Evolutionary conservation across 2,329 filamentous ascomycete species (phyloP).

Genomic region (Bipolaris bicolor): DNA sequence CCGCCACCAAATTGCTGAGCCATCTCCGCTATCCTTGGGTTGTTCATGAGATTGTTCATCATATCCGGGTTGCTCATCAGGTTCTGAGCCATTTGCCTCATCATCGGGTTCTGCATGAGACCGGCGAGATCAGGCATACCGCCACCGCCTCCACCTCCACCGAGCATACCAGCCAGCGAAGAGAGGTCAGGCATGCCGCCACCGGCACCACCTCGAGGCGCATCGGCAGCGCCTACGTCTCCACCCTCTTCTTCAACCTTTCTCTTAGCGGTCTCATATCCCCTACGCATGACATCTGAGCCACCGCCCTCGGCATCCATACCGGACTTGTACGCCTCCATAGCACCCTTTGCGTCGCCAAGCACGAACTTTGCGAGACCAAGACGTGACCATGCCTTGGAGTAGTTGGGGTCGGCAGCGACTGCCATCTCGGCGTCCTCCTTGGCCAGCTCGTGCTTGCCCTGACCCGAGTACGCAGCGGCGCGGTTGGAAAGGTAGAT

Average conservation of each 20-base stretch:
- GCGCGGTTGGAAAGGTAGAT: constrained; percentile 98
- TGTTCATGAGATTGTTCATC: constrained; percentile 91
- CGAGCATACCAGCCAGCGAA: constrained; percentile 65
- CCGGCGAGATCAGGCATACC: constrained; percentile 83
- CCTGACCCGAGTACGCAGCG: constrained; percentile 84
- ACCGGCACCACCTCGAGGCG: constrained; percentile 59
- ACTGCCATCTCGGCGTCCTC: constrained; percentile 91
- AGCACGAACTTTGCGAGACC: constrained; percentile 91
- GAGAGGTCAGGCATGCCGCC: constrained; percentile 85
- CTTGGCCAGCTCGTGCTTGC: constrained; percentile 82
- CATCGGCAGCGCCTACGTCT: constrained; percentile 57
- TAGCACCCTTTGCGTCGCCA: constrained; percentile 86
- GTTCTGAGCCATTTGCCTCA: constrained; percentile 94
- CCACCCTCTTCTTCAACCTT: constrained; percentile 80
- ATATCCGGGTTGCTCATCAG: constrained; percentile 96
- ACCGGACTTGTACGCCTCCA: constrained; percentile 92
- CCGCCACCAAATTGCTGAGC: constrained; percentile 70
- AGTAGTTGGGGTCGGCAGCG: constrained; percentile 86
- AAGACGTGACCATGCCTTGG: constrained; percentile 94
- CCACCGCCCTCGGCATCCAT: constrained; percentile 95
- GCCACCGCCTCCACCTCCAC: constrained; percentile 64
- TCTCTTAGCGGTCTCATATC: constrained; percentile 89
- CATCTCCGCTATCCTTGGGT: constrained; percentile 87
- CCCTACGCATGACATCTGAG: constrained; percentile 96
- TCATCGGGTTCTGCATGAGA: constrained; percentile 84